Base-by-base conservation (phyloP, 495 filamentous ascomycete species). In the Achaetomiella virescens region DNA sequence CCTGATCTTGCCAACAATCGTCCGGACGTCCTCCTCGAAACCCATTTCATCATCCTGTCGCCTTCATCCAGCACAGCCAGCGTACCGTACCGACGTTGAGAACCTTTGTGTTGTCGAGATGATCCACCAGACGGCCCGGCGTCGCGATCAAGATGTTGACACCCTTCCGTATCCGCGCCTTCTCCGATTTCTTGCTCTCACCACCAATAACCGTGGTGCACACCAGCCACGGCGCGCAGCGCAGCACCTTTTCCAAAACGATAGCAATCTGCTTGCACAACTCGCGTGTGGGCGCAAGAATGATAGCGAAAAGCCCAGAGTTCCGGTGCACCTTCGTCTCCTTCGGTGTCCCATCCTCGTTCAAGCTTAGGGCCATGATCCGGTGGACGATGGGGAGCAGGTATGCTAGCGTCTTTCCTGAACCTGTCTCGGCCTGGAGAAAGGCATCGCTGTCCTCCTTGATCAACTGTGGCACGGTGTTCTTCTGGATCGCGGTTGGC, bases 151-250 rank as follows among this genome's bases (percentile, higher is more conserved):
- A 76, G 48, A 97, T 95, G 71, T 97, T 97, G 57, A 96, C 74
- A 1, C 93, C 93, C 67, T 97, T 97, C 58, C 93, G 75, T 59
- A 98, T 65, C 42, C 95, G 77, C 25, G 93, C 90, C 68, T 98
- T 98, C 67, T 98, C 93, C 2, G 89, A 91, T 63, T 97, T 92
- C 70, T 97, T 97, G 71, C 91, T 97, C 72, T 97, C 91, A 21
- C 93, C 93, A 67, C 93, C 93, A 59, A 91, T 95, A 12, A 98
- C 91, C 0, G 88, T 93, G 6, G 90, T 90, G 21, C 85, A 84
- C 0, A 97, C 93, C 42, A 98, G 82, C 91, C 91, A 97, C 2
- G 82, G 80, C 31, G 88, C 85, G 55, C 89, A 91, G 46, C 87
- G 83, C 20, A 97, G 74, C 15, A 98, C 70, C 38, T 84, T 86